phyloP scores from a whole-genome alignment of 768 basidiomycete genomes.

The Tricholoma sp. region DNA sequence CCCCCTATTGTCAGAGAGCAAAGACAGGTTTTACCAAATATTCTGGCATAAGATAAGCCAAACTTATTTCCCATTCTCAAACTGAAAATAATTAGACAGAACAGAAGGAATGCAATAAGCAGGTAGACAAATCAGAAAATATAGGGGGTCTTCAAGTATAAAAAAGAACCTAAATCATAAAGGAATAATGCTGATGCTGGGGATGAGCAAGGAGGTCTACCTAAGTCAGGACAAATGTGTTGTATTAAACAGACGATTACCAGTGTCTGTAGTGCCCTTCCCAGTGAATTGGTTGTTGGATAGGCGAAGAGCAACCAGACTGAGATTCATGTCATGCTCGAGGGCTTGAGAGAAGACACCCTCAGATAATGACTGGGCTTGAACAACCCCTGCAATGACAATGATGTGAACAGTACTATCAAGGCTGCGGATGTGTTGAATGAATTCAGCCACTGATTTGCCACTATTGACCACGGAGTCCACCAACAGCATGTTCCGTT shows the following conservation, averaged over 20 bases:
- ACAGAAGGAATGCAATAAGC: no score
- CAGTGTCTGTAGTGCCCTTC: background rate
- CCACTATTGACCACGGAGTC: background rate
- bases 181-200: background rate
- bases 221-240: background rate
- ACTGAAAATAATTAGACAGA: no score
- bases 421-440: background rate
- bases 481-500: background rate
- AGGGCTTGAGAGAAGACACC: background rate
- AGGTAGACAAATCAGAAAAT: no score
- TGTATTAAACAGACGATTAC: background rate
- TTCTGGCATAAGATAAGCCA: no score
- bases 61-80: no score
- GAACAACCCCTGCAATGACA: background rate
- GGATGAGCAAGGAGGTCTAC: background rate
- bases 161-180: background rate
- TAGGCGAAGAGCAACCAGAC: background rate
- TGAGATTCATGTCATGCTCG: constrained; percentile 1
- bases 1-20: no score
- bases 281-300: background rate
- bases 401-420: background rate
- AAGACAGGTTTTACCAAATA: no score
- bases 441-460: background rate
- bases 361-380: background rate
- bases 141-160: background rate